A percentile compares a stretch with the other conserved stretches of the same genome.
Evolutionary conservation across 306 rosid genomes (phyloP).

Genomic region (Vigna hirtella): DNA sequence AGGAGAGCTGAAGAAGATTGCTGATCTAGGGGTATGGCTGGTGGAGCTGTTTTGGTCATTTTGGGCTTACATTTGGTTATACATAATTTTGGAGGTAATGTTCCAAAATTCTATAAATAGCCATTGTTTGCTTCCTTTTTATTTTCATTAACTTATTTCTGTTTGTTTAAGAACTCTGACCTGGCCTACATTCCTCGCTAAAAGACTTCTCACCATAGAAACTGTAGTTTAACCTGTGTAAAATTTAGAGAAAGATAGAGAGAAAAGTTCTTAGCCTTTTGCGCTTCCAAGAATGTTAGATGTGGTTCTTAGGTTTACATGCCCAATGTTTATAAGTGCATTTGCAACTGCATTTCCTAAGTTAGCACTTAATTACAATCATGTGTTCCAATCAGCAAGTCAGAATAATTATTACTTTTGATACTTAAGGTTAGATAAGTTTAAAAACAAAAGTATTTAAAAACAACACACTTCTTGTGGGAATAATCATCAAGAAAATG

Average conservation of each 20-base stretch:
- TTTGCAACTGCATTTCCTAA: conserved; percentile 34
- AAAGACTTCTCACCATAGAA: conserved; percentile 30
- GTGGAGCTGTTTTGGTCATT: conserved; percentile 98
- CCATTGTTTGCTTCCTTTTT: conserved; percentile 23
- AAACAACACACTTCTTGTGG: not conserved
- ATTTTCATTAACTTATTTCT: conserved; percentile 15
- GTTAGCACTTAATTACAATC: conserved; percentile 25
- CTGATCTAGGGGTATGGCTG: conserved; percentile 95
- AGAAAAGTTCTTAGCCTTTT: conserved; percentile 29
- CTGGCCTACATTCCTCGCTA: conserved; percentile 27
- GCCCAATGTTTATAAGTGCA: conserved; percentile 21
- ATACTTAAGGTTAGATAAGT: conserved; percentile 28
- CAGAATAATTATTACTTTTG: conserved; percentile 25
- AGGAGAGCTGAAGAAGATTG: conserved; percentile 89
- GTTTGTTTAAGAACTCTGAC: conserved; percentile 18
- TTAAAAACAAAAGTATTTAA: conserved; percentile 23
- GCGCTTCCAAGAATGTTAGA: conserved; percentile 38
- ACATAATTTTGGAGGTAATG: conserved; percentile 88
- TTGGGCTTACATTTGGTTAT: conserved; percentile 98
- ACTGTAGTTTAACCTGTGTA: conserved; percentile 10
- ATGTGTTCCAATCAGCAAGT: conserved; percentile 32
- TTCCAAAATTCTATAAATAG: conserved; percentile 27
- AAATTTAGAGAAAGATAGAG: conserved; percentile 13
- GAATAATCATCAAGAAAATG: conserved; percentile 36
- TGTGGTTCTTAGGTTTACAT: conserved; percentile 30